phyloP scores from a whole-genome alignment of 768 basidiomycete species.

The Russula sp. region DNA sequence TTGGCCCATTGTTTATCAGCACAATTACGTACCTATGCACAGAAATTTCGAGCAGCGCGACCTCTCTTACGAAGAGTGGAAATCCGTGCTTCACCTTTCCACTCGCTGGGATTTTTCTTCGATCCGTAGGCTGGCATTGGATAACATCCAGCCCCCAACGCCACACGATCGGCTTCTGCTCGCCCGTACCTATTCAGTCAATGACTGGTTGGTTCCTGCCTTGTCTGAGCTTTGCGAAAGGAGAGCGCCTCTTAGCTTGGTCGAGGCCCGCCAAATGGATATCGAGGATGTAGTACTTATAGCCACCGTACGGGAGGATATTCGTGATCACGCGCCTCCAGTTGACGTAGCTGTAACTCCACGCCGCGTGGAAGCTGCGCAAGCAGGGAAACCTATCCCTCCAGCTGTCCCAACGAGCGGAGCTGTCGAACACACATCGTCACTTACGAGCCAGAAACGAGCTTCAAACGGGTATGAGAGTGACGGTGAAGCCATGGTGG shows the following conservation, averaged over 20 bases:
- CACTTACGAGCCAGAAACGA: not conserved
- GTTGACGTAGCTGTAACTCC: not conserved
- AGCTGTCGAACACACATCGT: not conserved
- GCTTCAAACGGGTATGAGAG: not conserved
- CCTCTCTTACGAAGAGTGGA: constrained; percentile 32
- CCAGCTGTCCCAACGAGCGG: not conserved
- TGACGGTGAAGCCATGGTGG: not conserved
- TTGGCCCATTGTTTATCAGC: not conserved
- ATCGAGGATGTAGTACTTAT: constrained; percentile 18
- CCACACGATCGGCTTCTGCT: constrained; percentile 18
- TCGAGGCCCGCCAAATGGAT: constrained; percentile 11
- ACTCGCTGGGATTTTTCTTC: constrained; percentile 36
- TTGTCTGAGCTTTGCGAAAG: constrained; percentile 22
- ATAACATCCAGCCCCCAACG: constrained; percentile 5
- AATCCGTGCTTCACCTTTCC: constrained; percentile 33
- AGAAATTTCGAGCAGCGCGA: constrained; percentile 14
- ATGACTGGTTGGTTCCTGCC: constrained; percentile 19
- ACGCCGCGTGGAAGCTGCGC: not conserved
- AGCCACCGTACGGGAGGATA: constrained; percentile 1
- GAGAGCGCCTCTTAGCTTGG: not conserved
- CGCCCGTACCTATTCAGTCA: constrained; percentile 10
- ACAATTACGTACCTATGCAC: not conserved
- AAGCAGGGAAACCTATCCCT: not conserved
- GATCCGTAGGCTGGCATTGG: constrained; percentile 28
- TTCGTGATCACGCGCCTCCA: not conserved